phyloP scores from a whole-genome alignment of 352 stramenopile species.

The Salisapilia sapeloensis region DNA sequence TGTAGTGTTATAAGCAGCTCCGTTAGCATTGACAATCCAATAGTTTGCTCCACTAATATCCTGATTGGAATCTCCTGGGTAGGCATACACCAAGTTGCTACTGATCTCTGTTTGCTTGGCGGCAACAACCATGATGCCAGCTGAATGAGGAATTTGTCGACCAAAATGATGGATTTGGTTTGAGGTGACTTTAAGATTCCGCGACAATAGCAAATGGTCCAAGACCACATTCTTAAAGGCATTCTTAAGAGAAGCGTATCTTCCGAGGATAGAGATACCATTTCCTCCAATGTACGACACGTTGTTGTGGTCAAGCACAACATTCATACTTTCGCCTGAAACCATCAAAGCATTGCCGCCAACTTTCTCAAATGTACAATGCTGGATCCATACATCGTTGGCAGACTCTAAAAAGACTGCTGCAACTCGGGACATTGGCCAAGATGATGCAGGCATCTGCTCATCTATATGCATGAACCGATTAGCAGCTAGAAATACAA shows the following conservation, averaged over 20 bases:
- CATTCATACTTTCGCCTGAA: conserved; percentile 25
- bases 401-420: conserved; percentile 52
- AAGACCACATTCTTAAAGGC: conserved; percentile 16
- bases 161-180: conserved; percentile 65
- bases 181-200: conserved; percentile 30
- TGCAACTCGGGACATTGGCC: conserved; percentile 37
- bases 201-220: conserved; percentile 18
- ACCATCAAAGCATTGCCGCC: conserved; percentile 53
- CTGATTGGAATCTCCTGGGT: too few relatives aligned
- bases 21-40: conserved; percentile 22
- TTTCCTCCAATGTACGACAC: conserved; percentile 36
- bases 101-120: conserved; percentile 24
- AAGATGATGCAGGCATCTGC: conserved; percentile 14
- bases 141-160: conserved; percentile 22
- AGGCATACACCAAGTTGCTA: conserved; percentile 37
- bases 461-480: conserved; percentile 10
- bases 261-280: conserved; percentile 25
- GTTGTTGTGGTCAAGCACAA: conserved; percentile 53
- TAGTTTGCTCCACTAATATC: conserved; percentile 9
- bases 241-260: conserved; percentile 12
- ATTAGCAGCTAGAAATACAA: not conserved
- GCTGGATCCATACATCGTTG: conserved; percentile 19
- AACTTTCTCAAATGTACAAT: conserved; percentile 53
- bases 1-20: conserved; percentile 9
- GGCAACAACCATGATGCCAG: conserved; percentile 30